Base-by-base conservation (phyloP, 208 protist genomes). In the Leptomonas seymouri region DNA sequence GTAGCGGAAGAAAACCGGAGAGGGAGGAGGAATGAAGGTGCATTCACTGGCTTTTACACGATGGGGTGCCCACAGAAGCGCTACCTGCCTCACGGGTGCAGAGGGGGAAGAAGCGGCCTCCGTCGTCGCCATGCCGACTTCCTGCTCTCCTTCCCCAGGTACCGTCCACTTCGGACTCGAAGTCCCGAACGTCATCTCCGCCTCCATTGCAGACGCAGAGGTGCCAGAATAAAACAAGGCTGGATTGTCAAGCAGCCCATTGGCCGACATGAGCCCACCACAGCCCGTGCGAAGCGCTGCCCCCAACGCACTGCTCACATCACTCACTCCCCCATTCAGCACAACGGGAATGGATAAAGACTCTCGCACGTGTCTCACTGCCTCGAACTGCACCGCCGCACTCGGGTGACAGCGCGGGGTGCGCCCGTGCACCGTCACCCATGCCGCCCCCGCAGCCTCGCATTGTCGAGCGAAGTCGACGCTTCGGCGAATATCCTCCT, bases 361-460 rank as follows among this genome's bases (percentile, higher is more conserved):
- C 67, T 97, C 89, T 3, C 78, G 65, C 9, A 98, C 65, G 12
- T 84, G 69, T 15, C 71, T 72, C n/a, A 97, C 82, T 0, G 70
- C 80, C 25, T 94, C 91, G 21, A 71, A 82, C 27, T 74, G 74
- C 16, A 93, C 87, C 3, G 84, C 62, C 14, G 84, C 79, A 41
- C 85, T 87, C 14, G 86, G 56, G 20, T 78, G 61, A 60, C 81
- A 82, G 20, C 56, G 50, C 28, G 84, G 80, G 12, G 91, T 94
- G 30, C 94, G 85, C 9, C 92, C 92, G 76, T 98, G 94, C 27
- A 98, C 87, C 30, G 89, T 93, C 25, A 97, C 28, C 90, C 90
- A 97, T 21, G 66, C 68, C 36, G 76, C 87, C 1, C 94, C 94
- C 8, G 91, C 90, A 12, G 82, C 85, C 51, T 90, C 89, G 39